Evolutionary conservation across 2,329 filamentous ascomycete species (phyloP), one percentile per base, ranked within the genome.

Genomic region (Fusarium pilosicola): DNA sequence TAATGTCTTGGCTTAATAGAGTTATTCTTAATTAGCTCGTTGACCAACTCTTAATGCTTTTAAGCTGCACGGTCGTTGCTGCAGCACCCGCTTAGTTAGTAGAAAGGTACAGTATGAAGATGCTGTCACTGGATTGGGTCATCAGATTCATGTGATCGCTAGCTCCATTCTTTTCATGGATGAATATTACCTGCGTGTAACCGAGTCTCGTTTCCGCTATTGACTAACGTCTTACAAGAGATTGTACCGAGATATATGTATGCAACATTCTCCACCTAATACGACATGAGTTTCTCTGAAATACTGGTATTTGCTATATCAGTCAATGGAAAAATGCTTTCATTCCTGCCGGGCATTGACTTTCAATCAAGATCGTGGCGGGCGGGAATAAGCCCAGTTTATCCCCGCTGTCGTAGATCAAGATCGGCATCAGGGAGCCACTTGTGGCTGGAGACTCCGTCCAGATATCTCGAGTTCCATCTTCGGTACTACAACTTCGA

Each of bases 361-460:
- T 72, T 72, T n/a, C 13, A 15, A 30, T 15, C 24, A 30, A 57
- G 49, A 74, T 72, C 44, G 62, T 73, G 65, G 70, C 65, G 57
- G 45, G 28, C 62, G 49, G 62, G 51, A 74, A 65, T 62, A 74
- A 74, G 49, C 41, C 28, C 18, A 17, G 48, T 42, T 62, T 38
- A 71, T 58, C 55, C 34, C 71, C 72, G 54, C 54, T 30, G 54
- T 52, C 34, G 68, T 64, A 56, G 68, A 73, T 73, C 68, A 62
- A 32, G 68, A 73, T 74, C 71, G 49, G n/a, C 46, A 49, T 42
- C 45, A 42, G 57, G 61, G 39, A 58, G 70, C 66, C 70, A 73
- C 66, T 70, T 74, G 70, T 73, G 70, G 70, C 70, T 73, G 57
- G 57, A 52, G 24, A 34, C 42, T 51, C 56, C 24, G 34, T 52